Evolutionary conservation across 768 basidiomycete genomes (phyloP).

Genomic region (Pholiota conissans): DNA sequence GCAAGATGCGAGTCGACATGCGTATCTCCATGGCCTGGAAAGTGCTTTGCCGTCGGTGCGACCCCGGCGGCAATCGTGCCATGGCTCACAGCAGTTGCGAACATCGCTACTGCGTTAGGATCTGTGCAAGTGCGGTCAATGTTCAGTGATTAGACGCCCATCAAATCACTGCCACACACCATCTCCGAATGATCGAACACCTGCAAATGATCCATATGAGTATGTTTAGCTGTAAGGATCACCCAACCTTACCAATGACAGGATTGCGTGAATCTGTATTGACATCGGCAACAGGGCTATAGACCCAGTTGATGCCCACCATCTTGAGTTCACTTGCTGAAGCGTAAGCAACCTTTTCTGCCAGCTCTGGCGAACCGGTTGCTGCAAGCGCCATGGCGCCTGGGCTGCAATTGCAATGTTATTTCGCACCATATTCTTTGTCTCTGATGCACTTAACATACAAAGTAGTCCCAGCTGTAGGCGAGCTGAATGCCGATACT

Average conservation of each 20-base stretch:
- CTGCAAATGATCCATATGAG: conserved; percentile 28
- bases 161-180: conserved; percentile 32
- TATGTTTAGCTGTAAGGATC: not conserved
- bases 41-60: conserved; percentile 68
- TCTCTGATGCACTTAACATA: conserved; percentile 29
- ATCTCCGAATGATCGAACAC: conserved; percentile 71
- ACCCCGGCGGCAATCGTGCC: conserved; percentile 51
- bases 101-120: conserved; percentile 49
- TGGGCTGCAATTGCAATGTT: conserved; percentile 50
- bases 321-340: conserved; percentile 57
- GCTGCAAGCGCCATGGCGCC: conserved; percentile 75
- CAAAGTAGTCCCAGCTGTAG: conserved; percentile 67
- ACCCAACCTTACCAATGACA: conserved; percentile 54
- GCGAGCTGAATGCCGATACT: conserved; percentile 65
- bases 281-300: conserved; percentile 70
- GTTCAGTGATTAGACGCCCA: not conserved
- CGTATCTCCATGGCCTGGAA: conserved; percentile 76
- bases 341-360: conserved; percentile 43
- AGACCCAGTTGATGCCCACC: conserved; percentile 72
- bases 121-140: conserved; percentile 37
- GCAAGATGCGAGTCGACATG: conserved; percentile 70
- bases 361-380: conserved; percentile 44
- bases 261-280: conserved; percentile 72
- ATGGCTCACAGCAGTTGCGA: conserved; percentile 43
- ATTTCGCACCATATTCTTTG: not conserved